These are phyloP conservation scores for Amanita fuliginea DNA, from an alignment of 768 basidiomycete genomes.

Conservation along the genomic window DNA sequence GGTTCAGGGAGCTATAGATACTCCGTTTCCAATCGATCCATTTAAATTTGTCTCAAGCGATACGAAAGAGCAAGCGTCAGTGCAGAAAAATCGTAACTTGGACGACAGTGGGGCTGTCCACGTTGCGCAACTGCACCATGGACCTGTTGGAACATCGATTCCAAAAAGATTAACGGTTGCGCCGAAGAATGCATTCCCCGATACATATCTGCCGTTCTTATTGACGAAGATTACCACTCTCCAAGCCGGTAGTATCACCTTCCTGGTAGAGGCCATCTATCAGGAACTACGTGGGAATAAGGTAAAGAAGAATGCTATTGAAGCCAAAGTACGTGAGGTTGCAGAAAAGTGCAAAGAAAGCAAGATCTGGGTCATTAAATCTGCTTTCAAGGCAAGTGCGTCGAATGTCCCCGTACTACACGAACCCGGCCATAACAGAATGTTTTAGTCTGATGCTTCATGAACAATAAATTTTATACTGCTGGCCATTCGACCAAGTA, in stretches of 20 bases:
- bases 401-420: not conserved
- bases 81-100: constrained; percentile 12
- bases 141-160: constrained; percentile 14
- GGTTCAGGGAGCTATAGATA: constrained; percentile 35
- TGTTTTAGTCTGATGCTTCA: not conserved
- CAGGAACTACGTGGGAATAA: constrained; percentile 58
- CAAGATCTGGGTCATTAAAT: constrained; percentile 67
- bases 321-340: constrained; percentile 70
- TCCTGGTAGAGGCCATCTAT: constrained; percentile 64
- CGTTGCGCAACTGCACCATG: constrained; percentile 31
- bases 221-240: constrained; percentile 52
- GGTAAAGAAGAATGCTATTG: constrained; percentile 77
- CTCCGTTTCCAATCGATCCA: constrained; percentile 63
- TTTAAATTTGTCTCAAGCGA: constrained; percentile 58
- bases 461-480: not conserved
- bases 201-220: constrained; percentile 46
- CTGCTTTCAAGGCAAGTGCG: constrained; percentile 17
- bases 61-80: constrained; percentile 25
- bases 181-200: constrained; percentile 60
- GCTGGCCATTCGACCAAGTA: not conserved
- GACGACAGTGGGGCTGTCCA: constrained; percentile 17
- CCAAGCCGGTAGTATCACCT: constrained; percentile 48
- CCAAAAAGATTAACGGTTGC: constrained; percentile 20
- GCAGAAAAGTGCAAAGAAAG: constrained; percentile 63
- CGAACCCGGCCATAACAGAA: not conserved